Percentiles rank a stretch among this genome's conserved stretches.
phyloP scores from a whole-genome alignment of 345 rosid species.

The Citrus inodora region DNA sequence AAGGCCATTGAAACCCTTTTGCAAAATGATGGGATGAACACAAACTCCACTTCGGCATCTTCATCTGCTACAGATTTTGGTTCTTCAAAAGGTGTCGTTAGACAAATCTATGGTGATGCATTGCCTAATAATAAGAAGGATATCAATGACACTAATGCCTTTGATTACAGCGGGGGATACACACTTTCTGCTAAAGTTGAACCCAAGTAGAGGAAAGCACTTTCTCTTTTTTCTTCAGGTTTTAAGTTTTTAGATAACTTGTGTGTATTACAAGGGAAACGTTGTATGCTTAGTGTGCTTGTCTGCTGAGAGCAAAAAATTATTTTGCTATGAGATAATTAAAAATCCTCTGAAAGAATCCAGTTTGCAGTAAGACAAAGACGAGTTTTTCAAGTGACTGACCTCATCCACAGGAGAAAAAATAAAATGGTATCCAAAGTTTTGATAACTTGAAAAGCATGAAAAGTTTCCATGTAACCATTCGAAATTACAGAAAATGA shows the following conservation, averaged over 20 bases:
- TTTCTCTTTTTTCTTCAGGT: background rate
- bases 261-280: background rate
- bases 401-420: background rate
- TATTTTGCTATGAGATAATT: background rate
- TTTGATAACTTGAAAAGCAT: background rate
- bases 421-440: background rate
- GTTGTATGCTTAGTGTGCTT: background rate
- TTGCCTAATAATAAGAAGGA: slow-evolving; percentile 31
- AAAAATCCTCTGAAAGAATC: background rate
- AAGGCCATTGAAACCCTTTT: slow-evolving; percentile 70
- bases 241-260: background rate
- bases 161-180: slow-evolving; percentile 77
- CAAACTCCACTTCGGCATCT: slow-evolving; percentile 80
- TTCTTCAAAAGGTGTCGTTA: slow-evolving; percentile 34
- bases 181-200: slow-evolving; percentile 53
- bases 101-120: slow-evolving; percentile 48
- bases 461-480: background rate
- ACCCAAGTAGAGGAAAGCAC: slow-evolving; percentile 43
- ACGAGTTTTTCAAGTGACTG: background rate
- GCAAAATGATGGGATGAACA: slow-evolving; percentile 64
- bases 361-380: background rate
- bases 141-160: slow-evolving; percentile 30
- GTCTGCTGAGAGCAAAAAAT: background rate
- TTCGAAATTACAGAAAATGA: background rate
- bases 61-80: slow-evolving; percentile 78